Percentiles rank a stretch among this genome's conserved stretches.
phyloP scores from a whole-genome alignment of 176 grass and related monocot genomes.

The Stipa capillata region DNA sequence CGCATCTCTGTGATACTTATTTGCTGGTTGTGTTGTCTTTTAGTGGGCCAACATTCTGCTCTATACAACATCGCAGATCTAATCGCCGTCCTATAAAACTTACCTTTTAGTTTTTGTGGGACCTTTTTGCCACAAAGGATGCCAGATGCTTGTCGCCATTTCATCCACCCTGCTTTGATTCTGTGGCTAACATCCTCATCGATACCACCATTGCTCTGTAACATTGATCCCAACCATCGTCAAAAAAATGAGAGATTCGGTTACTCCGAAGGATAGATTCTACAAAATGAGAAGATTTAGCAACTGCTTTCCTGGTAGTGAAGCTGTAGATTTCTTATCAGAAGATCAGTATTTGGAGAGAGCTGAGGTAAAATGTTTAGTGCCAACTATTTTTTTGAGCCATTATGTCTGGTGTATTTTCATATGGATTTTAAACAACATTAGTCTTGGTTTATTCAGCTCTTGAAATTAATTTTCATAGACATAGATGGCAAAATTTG shows the following conservation, averaged over 20 bases:
- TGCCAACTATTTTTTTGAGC: constrained; percentile 2
- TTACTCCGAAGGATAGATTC: constrained; percentile 78
- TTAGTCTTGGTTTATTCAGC: background rate
- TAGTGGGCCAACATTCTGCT: too few relatives aligned
- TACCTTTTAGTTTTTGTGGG: too few relatives aligned
- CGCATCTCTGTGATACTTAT: too few relatives aligned
- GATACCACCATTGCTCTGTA: too few relatives aligned
- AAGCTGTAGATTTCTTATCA: constrained; percentile 89
- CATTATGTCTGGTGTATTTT: background rate
- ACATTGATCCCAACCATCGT: too few relatives aligned
- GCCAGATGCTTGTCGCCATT: too few relatives aligned
- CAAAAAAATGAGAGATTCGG: constrained; percentile 85
- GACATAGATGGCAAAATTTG: background rate
- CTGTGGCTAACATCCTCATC: too few relatives aligned
- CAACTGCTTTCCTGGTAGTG: constrained; percentile 86
- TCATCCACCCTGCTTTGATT: too few relatives aligned
- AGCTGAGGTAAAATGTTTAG: constrained; percentile 55
- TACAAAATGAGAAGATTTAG: constrained; percentile 98
- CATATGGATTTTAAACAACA: constrained; percentile 4
- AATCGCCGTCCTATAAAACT: too few relatives aligned
- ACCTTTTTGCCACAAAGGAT: too few relatives aligned
- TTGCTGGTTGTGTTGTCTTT: too few relatives aligned
- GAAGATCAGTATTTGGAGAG: constrained; percentile 93
- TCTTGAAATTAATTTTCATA: background rate
- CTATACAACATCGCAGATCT: too few relatives aligned